Evolutionary conservation across 371 early-diverging fungal species (phyloP).

Genomic region (Batkoa obscura): DNA sequence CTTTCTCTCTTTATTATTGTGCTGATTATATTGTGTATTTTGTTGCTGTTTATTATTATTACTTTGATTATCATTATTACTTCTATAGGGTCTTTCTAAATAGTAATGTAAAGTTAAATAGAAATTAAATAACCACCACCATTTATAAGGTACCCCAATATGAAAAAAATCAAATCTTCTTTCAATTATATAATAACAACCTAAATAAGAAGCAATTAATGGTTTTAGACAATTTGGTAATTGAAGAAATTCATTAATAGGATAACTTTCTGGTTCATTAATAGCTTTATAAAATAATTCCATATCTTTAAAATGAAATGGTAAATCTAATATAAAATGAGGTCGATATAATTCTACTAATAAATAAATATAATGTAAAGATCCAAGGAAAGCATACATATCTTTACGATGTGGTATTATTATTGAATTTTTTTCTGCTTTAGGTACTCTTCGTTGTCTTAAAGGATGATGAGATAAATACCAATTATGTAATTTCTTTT

Average conservation of each 20-base stretch:
- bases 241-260: not conserved
- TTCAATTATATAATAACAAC: not conserved
- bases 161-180: not conserved
- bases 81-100: not conserved
- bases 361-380: not conserved
- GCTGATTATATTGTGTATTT: too few species aligned
- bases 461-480: not conserved
- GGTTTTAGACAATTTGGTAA: not conserved
- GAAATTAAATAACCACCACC: slow-evolving; percentile 1
- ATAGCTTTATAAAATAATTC: not conserved
- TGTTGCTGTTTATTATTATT: too few species aligned
- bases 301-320: not conserved
- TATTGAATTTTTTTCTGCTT: not conserved
- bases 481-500: not conserved
- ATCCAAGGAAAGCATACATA: not conserved
- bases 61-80: too few species aligned
- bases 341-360: not conserved
- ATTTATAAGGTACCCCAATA: not conserved
- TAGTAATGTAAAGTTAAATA: not conserved
- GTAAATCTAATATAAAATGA: not conserved
- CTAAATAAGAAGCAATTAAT: not conserved
- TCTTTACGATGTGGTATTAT: not conserved
- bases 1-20: too few species aligned
- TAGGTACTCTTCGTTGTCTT: not conserved
- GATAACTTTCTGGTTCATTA: not conserved